Percentiles rank a stretch among this genome's conserved stretches.
These are phyloP conservation scores for Croton setiger DNA, from an alignment of 441 rosid genomes.

Conservation along the genomic window DNA sequence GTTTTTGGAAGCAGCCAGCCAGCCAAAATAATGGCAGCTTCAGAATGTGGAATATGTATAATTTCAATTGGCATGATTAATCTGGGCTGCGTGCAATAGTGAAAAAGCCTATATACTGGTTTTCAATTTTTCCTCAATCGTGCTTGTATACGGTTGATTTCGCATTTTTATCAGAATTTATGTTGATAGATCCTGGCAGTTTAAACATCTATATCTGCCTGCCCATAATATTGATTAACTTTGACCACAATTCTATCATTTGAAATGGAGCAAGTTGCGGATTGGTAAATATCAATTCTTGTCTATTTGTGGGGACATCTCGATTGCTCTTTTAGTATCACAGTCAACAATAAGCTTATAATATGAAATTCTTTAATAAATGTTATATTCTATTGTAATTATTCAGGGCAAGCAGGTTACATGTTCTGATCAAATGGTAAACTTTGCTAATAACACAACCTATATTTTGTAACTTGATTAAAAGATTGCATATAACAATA, in stretches of 20 bases:
- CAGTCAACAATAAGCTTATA: not conserved
- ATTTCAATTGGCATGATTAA: not conserved
- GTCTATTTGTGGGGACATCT: not conserved
- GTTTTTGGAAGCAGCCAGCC: not conserved
- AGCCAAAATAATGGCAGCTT: too few relatives aligned
- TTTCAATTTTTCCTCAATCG: too few relatives aligned
- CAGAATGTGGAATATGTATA: not conserved
- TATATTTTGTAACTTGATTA: not conserved
- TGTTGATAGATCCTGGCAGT: not conserved
- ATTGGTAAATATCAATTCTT: not conserved
- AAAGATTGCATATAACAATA: not conserved
- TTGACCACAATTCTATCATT: not conserved
- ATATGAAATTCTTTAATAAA: too few relatives aligned
- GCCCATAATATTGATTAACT: not conserved
- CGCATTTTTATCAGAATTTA: not conserved
- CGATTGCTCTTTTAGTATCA: not conserved
- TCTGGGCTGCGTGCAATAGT: not conserved
- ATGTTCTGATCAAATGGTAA: too few relatives aligned
- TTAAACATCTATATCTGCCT: not conserved
- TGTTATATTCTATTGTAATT: too few relatives aligned
- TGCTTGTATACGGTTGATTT: not conserved
- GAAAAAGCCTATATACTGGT: too few relatives aligned
- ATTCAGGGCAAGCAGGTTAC: too few relatives aligned
- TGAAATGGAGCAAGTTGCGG: not conserved
- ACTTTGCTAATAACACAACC: not conserved